Evolutionary conservation across 2,329 filamentous ascomycete genomes (phyloP).

Genomic region (Lomentospora prolificans): DNA sequence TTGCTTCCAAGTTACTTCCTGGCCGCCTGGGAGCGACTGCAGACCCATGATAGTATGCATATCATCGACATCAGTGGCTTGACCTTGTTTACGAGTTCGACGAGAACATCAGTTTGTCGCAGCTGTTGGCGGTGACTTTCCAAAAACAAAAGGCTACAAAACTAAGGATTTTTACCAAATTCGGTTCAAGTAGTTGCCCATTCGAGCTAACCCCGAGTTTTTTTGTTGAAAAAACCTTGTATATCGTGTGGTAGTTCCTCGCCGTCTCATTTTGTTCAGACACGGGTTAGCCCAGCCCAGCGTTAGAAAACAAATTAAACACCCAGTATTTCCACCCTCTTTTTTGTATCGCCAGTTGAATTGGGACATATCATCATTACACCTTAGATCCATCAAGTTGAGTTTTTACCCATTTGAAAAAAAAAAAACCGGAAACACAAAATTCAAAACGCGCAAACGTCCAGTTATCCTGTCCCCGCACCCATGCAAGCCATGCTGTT

Average conservation of each 20-base stretch:
- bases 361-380: slow-evolving; percentile 4
- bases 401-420: slow-evolving; percentile 11
- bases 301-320: background rate
- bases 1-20: too few relatives aligned
- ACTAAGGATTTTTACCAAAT: too few relatives aligned
- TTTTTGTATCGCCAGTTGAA: slow-evolving; percentile 3
- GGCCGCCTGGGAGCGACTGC: too few relatives aligned
- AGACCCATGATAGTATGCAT: too few relatives aligned
- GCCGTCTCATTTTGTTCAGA: too few relatives aligned
- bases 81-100: too few relatives aligned
- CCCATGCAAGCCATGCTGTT: slow-evolving; percentile 8
- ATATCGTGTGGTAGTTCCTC: background rate
- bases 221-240: slow-evolving; percentile 28
- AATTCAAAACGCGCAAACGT: background rate
- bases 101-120: too few relatives aligned
- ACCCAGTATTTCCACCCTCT: too few relatives aligned
- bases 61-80: too few relatives aligned
- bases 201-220: slow-evolving; percentile 8
- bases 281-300: background rate
- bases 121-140: too few relatives aligned
- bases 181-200: too few relatives aligned
- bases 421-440: slow-evolving; percentile 15
- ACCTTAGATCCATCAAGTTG: slow-evolving; percentile 1
- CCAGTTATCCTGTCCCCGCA: slow-evolving; percentile 11
- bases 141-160: too few relatives aligned